Evolutionary conservation across 305 asterid species (phyloP).

Genomic region (Rubia peregrina): DNA sequence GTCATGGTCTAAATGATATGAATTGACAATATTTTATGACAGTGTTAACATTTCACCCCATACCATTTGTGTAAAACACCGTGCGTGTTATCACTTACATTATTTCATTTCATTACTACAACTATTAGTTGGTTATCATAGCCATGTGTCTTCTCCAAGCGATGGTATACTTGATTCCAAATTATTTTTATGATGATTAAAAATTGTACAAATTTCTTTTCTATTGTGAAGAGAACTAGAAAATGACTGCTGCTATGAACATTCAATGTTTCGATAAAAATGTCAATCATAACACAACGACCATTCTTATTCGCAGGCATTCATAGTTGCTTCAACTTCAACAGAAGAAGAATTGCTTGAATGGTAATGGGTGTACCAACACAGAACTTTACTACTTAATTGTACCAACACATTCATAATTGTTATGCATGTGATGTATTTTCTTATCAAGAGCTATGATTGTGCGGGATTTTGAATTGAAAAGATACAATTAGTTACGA

Average conservation of each 20-base stretch:
- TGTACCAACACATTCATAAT: background rate
- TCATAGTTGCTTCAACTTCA: constrained; percentile 16
- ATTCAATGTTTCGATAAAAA: background rate
- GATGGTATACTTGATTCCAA: background rate
- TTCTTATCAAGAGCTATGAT: background rate
- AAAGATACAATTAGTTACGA: background rate
- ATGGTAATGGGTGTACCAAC: no score
- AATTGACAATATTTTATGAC: background rate
- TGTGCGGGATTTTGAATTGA: no score
- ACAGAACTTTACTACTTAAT: no score
- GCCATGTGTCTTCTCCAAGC: no score
- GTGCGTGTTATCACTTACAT: no score
- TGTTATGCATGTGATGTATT: background rate
- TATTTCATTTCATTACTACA: no score
- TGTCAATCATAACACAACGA: background rate
- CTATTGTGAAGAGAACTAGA: background rate
- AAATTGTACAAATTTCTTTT: no score
- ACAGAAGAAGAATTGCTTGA: constrained; percentile 18
- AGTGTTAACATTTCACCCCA: background rate
- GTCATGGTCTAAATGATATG: constrained; percentile 5
- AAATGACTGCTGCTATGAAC: background rate
- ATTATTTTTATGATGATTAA: background rate
- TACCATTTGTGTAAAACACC: background rate
- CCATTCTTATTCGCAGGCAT: constrained; percentile 11
- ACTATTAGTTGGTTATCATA: no score